Evolutionary conservation across 139 green algal species (phyloP).

Genomic region (Gonium pectorale): DNA sequence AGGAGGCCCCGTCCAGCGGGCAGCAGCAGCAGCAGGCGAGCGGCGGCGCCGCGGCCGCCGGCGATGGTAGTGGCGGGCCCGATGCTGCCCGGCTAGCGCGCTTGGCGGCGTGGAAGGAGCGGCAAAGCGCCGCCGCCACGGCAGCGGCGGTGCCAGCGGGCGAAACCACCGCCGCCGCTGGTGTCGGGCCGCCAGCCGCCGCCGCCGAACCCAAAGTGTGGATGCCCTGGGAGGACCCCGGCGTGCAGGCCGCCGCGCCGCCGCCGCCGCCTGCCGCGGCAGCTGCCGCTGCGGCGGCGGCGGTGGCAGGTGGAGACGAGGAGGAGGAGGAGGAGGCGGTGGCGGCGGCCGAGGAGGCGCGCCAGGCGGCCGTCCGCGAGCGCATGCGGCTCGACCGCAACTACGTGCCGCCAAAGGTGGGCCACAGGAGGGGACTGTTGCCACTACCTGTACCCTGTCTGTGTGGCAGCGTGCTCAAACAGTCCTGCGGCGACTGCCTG

Average conservation of each 20-base stretch:
- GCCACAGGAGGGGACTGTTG: too few relatives aligned
- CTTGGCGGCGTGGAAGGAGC: constrained; percentile 59
- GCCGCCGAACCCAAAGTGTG: constrained; percentile 34
- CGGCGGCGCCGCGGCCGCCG: neutral
- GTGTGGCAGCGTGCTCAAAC: too few relatives aligned
- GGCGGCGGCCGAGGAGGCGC: constrained; percentile 73
- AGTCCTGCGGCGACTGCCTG: too few relatives aligned
- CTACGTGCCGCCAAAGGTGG: constrained; percentile 32
- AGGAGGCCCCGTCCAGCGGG: neutral
- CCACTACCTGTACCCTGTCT: too few relatives aligned
- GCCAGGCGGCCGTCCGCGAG: constrained; percentile 11
- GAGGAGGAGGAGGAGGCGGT: constrained; percentile 84
- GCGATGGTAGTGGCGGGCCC: neutral
- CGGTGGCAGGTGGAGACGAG: constrained; percentile 63
- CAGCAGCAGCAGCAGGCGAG: neutral
- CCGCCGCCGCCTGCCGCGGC: neutral
- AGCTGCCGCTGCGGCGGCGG: constrained; percentile 12
- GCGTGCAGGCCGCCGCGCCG: neutral
- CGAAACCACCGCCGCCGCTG: neutral
- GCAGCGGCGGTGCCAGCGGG: neutral
- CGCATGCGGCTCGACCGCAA: constrained; percentile 12
- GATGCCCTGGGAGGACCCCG: constrained; percentile 72
- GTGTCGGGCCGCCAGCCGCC: neutral
- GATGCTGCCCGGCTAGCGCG: constrained; percentile 45
- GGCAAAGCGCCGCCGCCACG: neutral